Conservation (phyloP, 345 rosid species). For the Reutealis trisperma region DNA sequence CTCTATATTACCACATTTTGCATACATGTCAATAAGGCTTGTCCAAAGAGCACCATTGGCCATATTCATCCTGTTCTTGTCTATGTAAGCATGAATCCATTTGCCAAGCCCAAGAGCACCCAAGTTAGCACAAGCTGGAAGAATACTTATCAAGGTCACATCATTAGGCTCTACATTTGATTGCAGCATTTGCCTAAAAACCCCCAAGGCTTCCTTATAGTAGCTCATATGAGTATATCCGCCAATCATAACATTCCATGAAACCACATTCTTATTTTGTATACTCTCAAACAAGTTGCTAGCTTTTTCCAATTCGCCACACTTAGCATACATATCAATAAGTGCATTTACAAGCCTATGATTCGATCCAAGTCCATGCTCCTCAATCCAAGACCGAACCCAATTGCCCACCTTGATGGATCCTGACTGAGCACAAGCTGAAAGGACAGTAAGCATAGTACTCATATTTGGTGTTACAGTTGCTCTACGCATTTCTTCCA, state of each 20-base stretch:
- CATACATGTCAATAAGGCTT: conserved; percentile 34
- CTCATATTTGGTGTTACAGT: conserved; percentile 54
- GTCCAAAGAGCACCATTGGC: conserved; percentile 21
- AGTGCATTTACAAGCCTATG: conserved; percentile 54
- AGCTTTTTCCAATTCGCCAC: conserved; percentile 40
- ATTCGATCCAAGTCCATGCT: conserved; percentile 43
- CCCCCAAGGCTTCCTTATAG: conserved; percentile 20
- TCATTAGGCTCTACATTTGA: conserved; percentile 29
- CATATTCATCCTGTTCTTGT: conserved; percentile 10
- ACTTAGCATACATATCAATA: conserved; percentile 69
- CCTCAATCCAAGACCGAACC: conserved; percentile 51
- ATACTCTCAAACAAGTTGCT: conserved; percentile 19
- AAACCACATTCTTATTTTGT: conserved; percentile 18
- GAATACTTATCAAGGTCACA: conserved; percentile 26
- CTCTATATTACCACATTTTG: conserved; percentile 27
- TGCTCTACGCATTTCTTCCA: conserved; percentile 48
- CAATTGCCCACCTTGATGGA: conserved; percentile 51
- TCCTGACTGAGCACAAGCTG: conserved; percentile 67
- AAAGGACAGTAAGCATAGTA: conserved; percentile 61
- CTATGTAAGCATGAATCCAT: conserved; percentile 29
- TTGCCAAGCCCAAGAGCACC: conserved; percentile 29
- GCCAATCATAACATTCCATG: conserved; percentile 35
- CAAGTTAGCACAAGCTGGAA: conserved; percentile 27
- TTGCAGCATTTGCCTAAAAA: conserved; percentile 21
- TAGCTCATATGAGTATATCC: conserved; percentile 18